A percentile compares a stretch with the other conserved stretches of the same genome.
Conservation (phyloP, 2,329 filamentous ascomycete species). For the Fusarium goolgardi region DNA sequence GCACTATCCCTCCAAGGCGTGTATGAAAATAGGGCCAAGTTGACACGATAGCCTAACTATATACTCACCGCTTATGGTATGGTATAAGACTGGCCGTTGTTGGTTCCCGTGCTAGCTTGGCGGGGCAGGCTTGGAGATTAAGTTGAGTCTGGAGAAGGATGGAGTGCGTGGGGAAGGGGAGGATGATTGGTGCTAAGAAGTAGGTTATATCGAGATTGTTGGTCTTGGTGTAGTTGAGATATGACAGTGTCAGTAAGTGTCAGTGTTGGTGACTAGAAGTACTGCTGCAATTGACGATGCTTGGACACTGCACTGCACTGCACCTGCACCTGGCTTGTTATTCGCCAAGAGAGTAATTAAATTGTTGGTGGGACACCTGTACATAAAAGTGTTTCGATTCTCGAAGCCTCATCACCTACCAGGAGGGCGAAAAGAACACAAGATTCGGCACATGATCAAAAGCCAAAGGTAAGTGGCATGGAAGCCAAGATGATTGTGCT, state of each 20-base stretch:
- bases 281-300: background rate
- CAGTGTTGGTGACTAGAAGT: background rate
- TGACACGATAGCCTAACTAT: constrained; percentile 17
- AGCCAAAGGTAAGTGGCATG: constrained; percentile 7
- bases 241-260: background rate
- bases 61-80: background rate
- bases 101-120: background rate
- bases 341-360: background rate
- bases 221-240: background rate
- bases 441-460: background rate
- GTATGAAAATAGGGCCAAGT: background rate
- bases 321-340: background rate
- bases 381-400: background rate
- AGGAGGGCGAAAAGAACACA: background rate
- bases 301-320: background rate
- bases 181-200: background rate
- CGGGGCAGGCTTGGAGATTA: background rate
- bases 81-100: constrained; percentile 9
- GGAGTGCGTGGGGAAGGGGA: background rate
- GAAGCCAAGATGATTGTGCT: constrained; percentile 11
- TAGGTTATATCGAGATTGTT: background rate
- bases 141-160: background rate
- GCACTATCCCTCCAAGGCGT: background rate
- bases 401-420: background rate
- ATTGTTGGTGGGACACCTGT: background rate